Percentiles rank a stretch among this genome's conserved stretches.
Conservation (phyloP, 129 eudicot genomes). For the Kitagawia praeruptora region DNA sequence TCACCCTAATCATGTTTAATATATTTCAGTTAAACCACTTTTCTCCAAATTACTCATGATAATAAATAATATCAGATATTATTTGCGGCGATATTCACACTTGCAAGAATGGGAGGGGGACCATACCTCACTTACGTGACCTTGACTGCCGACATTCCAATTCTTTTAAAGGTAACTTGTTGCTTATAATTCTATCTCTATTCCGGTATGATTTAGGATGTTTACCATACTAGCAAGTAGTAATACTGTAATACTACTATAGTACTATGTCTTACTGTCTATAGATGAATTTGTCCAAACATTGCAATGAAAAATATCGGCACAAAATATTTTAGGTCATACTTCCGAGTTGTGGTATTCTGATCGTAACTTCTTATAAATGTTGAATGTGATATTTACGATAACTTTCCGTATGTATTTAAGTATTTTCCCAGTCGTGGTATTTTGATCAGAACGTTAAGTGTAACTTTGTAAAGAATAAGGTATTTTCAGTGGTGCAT, state of each 20-base stretch:
- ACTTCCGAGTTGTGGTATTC: not conserved
- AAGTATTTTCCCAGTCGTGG: not conserved
- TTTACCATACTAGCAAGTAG: no score
- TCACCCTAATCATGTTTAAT: not conserved
- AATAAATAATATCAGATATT: slow-evolving; percentile 28
- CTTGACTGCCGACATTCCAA: slow-evolving; percentile 56
- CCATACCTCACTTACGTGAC: slow-evolving; percentile 80
- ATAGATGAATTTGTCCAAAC: not conserved
- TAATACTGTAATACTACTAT: not conserved
- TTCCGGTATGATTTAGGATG: not conserved
- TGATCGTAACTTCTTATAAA: not conserved
- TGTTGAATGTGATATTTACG: not conserved
- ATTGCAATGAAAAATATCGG: no score
- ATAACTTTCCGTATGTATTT: not conserved
- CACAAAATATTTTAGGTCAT: not conserved
- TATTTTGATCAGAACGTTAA: no score
- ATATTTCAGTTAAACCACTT: not conserved
- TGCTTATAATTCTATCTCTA: not conserved
- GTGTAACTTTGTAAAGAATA: no score
- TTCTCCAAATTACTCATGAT: not conserved
- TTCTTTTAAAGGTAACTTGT: slow-evolving; percentile 59
- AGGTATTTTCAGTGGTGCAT: not conserved
- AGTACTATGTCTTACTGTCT: not conserved
- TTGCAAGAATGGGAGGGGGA: slow-evolving; percentile 82
- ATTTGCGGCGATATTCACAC: slow-evolving; percentile 62